Conservation (phyloP, 129 eudicot species). For the Logfia minima region DNA sequence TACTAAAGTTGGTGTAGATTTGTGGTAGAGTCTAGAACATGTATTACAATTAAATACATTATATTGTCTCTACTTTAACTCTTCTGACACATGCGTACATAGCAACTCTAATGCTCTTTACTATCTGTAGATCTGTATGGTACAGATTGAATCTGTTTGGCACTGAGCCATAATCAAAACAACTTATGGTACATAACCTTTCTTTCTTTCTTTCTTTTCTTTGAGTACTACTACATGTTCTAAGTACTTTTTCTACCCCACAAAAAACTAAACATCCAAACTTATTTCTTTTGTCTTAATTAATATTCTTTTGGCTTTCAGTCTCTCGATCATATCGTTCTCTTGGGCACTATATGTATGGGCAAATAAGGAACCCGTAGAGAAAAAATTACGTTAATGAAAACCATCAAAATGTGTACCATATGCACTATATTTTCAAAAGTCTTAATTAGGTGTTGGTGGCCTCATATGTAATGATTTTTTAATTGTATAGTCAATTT, state of each 20-base stretch:
- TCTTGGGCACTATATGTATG: slow-evolving; percentile 5
- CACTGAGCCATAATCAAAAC: slow-evolving; percentile 36
- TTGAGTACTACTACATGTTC: slow-evolving; percentile 33
- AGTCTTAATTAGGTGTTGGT: neutral
- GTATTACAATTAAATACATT: slow-evolving; percentile 23
- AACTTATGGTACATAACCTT: slow-evolving; percentile 31
- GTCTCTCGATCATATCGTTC: slow-evolving; percentile 12
- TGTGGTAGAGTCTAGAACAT: slow-evolving; percentile 50
- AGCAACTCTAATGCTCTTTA: slow-evolving; percentile 27
- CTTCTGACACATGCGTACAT: neutral
- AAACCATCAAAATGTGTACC: slow-evolving; percentile 1
- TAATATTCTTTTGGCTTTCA: slow-evolving; percentile 25
- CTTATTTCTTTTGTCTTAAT: slow-evolving; percentile 25
- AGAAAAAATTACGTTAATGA: slow-evolving; percentile 1
- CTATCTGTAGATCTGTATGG: slow-evolving; percentile 31
- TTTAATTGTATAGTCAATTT: slow-evolving; percentile 28
- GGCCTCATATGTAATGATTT: slow-evolving; percentile 17
- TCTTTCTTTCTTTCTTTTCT: slow-evolving; percentile 22
- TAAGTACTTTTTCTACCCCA: slow-evolving; percentile 60
- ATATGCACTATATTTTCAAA: neutral
- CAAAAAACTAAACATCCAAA: slow-evolving; percentile 34
- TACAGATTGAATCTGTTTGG: slow-evolving; percentile 35
- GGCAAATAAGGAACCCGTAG: slow-evolving; percentile 5
- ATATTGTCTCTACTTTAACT: slow-evolving; percentile 1
- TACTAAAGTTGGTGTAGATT: slow-evolving; percentile 49